A percentile compares a stretch with the other conserved stretches of the same genome.
These are phyloP conservation scores for Zasmidium cellare DNA, from an alignment of 2,329 filamentous ascomycete species.

Conservation along the genomic window DNA sequence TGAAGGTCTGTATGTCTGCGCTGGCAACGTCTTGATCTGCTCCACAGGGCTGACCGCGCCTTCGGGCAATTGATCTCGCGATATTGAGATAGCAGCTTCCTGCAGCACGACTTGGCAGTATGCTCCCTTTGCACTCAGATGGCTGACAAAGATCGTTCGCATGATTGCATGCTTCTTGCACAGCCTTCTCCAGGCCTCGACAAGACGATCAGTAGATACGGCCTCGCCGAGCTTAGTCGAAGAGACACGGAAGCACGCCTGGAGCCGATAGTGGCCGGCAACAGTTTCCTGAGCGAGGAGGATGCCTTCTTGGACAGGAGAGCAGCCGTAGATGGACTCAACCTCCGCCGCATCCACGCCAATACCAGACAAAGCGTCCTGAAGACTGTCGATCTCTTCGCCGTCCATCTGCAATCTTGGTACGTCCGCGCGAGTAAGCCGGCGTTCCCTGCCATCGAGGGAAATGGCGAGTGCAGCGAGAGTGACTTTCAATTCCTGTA, in stretches of 20 bases:
- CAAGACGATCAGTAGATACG: neutral
- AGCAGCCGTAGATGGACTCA: neutral
- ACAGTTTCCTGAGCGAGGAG: neutral
- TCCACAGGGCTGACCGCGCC: too few relatives aligned
- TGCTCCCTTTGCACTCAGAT: neutral
- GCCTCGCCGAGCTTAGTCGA: neutral
- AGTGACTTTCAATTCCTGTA: too few relatives aligned
- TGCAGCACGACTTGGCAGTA: neutral
- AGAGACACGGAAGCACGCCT: neutral
- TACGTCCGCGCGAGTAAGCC: too few relatives aligned
- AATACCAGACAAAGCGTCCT: too few relatives aligned
- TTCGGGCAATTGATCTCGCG: too few relatives aligned
- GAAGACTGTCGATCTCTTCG: too few relatives aligned
- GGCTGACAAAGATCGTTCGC: neutral
- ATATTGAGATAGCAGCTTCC: neutral
- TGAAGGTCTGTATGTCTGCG: too few relatives aligned
- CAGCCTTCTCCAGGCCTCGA: neutral
- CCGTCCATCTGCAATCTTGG: too few relatives aligned
- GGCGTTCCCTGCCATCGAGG: too few relatives aligned
- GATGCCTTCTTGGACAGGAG: neutral
- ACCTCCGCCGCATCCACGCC: neutral
- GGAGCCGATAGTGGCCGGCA: neutral
- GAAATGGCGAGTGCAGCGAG: too few relatives aligned
- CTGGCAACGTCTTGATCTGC: too few relatives aligned
- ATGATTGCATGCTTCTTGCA: neutral